Conservation (phyloP, 345 rosid species). For the Pistacia integerrima region DNA sequence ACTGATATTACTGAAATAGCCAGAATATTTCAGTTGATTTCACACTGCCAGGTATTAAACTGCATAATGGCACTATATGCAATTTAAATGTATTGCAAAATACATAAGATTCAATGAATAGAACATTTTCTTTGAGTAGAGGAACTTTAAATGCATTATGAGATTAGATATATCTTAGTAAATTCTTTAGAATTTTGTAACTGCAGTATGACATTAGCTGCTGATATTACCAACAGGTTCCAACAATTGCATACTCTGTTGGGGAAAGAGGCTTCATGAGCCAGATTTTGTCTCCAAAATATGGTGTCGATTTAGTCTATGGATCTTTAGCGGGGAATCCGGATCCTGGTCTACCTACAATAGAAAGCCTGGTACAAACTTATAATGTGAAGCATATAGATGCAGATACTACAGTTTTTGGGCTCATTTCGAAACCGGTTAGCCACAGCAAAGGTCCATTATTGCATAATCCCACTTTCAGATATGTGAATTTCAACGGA, state of each 20-base stretch:
- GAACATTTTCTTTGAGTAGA: background rate
- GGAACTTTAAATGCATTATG: too few relatives aligned
- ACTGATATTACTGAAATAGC: slow-evolving; percentile 50
- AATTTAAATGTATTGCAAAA: background rate
- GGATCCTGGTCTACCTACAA: slow-evolving; percentile 49
- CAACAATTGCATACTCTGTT: slow-evolving; percentile 47
- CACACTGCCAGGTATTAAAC: slow-evolving; percentile 37
- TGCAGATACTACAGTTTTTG: slow-evolving; percentile 50
- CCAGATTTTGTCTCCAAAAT: slow-evolving; percentile 57
- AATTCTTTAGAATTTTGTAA: background rate
- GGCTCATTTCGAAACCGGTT: slow-evolving; percentile 63
- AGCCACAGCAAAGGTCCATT: slow-evolving; percentile 69
- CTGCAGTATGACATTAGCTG: background rate
- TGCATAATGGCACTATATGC: background rate
- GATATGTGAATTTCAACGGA: slow-evolving; percentile 49
- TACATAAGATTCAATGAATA: background rate
- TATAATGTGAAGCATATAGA: slow-evolving; percentile 39
- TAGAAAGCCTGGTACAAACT: slow-evolving; percentile 40
- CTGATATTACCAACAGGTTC: slow-evolving; percentile 38
- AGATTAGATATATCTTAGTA: background rate
- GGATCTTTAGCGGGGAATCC: slow-evolving; percentile 47
- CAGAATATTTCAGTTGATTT: slow-evolving; percentile 44
- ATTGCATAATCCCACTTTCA: slow-evolving; percentile 63
- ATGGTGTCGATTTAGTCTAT: slow-evolving; percentile 49
- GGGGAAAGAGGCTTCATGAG: slow-evolving; percentile 68